Evolutionary conservation across 2,329 filamentous ascomycete species (phyloP), one percentile per base, ranked within the genome.

Genomic region (Fusarium albosuccineum): DNA sequence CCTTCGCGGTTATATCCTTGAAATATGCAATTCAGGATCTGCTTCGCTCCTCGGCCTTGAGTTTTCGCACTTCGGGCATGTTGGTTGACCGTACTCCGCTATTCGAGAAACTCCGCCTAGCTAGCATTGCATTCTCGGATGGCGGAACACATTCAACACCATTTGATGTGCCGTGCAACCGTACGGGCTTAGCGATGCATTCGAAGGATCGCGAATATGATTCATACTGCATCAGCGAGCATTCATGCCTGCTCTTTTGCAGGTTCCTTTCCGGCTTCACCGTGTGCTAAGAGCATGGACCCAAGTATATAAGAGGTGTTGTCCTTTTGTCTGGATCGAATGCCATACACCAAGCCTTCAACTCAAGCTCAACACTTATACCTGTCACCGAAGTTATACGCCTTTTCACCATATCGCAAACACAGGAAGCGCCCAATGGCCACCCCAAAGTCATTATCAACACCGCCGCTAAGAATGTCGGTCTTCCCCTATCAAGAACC

Each of bases 371-470:
- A 51, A 6, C 4, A 51, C 29, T 10, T 14, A 17, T 29, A 16
- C 14, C 30, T 29, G 11, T 6, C 26, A 33, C 10, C 39, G 6
- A 17, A 27, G 7, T 30, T 11, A 14, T 11, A n/a, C 3, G 9
- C 7, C 41, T 9, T 40, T 50, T 50, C 52, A 61, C 13, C 29
- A 67, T 67, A 61, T 33, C 57, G 37, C 29, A 52, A 16, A 41
- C 55, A 14, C 34, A 52, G 36, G 57, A 64, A 33, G 39, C 33
- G 22, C 26, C 36, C 36, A 48, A 60, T 14, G 60, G 33, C 30
- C 45, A 53, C 22, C 46, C 36, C 10, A 61, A 68, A 33, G 34
- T 52, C 27, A 61, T 73, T n/a, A 61, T 73, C 57, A 72, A 69
- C 30, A 54, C 52, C 9, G 58, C 50, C 16, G 70, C 71, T 14